These are phyloP conservation scores for Ampelocalamus luodianensis DNA, from an alignment of 176 grass and related monocot species.

Conservation along the genomic window DNA sequence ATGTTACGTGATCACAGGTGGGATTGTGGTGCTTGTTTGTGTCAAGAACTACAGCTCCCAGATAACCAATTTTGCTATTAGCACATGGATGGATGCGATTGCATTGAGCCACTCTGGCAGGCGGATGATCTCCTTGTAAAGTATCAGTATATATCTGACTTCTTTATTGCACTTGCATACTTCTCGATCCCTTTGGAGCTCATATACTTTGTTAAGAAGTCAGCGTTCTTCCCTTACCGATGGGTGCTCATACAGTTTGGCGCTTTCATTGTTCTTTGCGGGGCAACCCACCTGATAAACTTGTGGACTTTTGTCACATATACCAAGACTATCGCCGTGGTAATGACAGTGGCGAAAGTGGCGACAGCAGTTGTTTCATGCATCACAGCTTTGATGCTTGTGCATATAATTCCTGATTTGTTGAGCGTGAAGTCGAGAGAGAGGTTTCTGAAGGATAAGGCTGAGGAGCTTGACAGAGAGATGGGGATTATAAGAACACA, in stretches of 20 bases:
- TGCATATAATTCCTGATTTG: slow-evolving; percentile 88
- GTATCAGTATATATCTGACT: slow-evolving; percentile 96
- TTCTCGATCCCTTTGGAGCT: slow-evolving; percentile 95
- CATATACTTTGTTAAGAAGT: slow-evolving; percentile 93
- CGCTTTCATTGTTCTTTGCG: slow-evolving; percentile 88
- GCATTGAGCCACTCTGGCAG: slow-evolving; percentile 79
- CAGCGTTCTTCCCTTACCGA: slow-evolving; percentile 69
- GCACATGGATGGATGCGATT: slow-evolving; percentile 80
- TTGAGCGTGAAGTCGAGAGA: slow-evolving; percentile 78
- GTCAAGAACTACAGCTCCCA: slow-evolving; percentile 32
- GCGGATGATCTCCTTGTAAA: slow-evolving; percentile 88
- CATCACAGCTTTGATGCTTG: slow-evolving; percentile 84
- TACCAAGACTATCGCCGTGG: slow-evolving; percentile 61
- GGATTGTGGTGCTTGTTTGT: not conserved
- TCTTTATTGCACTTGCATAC: slow-evolving; percentile 83
- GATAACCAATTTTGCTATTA: slow-evolving; percentile 8
- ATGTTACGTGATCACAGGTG: slow-evolving; percentile 31
- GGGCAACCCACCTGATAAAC: slow-evolving; percentile 82
- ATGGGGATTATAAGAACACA: slow-evolving; percentile 77
- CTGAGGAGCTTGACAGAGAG: slow-evolving; percentile 81
- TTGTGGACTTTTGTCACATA: slow-evolving; percentile 78
- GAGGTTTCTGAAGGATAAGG: slow-evolving; percentile 74
- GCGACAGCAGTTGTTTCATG: slow-evolving; percentile 80
- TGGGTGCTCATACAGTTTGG: slow-evolving; percentile 96
- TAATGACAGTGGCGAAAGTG: slow-evolving; percentile 65